Base-by-base conservation (phyloP, 2,329 filamentous ascomycete species). In the Fusarium nodosum region DNA sequence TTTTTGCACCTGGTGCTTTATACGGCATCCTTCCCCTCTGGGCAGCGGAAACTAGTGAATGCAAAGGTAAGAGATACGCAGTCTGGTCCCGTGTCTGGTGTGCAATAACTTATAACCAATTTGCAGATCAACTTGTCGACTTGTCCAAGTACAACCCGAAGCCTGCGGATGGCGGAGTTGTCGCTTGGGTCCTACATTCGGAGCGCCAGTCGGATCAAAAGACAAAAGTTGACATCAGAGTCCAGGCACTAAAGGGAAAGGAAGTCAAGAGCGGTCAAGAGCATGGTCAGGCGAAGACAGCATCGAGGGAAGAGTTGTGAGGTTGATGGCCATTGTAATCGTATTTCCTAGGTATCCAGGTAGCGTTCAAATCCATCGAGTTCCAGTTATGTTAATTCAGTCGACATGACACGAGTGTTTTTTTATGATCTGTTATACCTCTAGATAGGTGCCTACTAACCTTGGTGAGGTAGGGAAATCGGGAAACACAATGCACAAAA, bases 1-100 rank as follows among this genome's bases (percentile, higher is more conserved):
- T 86, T 31, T 87, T 87, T 72, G 84, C 85, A 20, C 84, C 85
- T 0, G 85, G 84, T 0, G 84, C 84, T 12, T 69, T 87, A 12
- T 86, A 87, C 60, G 79, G 82, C 34, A 78, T 81, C 13, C 67
- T 86, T 47, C 85, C 85, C 34, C 76, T 87, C 5, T 87, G 83
- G 82, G 80, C 84, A 1, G 83, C 84, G 1, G 80, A 79, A 60
- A 69, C 67, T 9, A 82, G 78, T 39, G 73, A 77, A 30, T 86
- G 84, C 70, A 77, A 81, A 60, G 81, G 82, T 82, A 65, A 72
- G 78, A 72, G 78, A 75, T 44, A 7, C 31, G 16, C 10, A 9
- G 16, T 36, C 13, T 24, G 13, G 18, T 30, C 28, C n/a, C 15
- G 18, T 28, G 5, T n/a, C 16, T 42, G 20, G 39, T 30, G 22